Percentiles rank a stretch among this genome's conserved stretches.
Evolutionary conservation across 495 filamentous ascomycete species (phyloP).

Genomic region (Penicillium ochrochloron): DNA sequence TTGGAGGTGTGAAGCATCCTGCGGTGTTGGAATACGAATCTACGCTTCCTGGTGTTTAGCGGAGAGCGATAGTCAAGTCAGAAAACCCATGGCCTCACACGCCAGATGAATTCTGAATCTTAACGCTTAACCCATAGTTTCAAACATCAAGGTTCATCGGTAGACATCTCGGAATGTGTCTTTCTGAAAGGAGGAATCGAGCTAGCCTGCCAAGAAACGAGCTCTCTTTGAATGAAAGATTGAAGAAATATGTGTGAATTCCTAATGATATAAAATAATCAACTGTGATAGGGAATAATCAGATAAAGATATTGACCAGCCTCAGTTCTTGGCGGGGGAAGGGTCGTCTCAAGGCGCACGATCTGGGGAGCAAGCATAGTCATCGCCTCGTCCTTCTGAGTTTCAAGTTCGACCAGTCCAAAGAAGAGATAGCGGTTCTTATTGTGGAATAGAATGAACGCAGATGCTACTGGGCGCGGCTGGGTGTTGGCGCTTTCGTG

Average conservation of each 20-base stretch:
- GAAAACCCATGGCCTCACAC: too few species aligned
- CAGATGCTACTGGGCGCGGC: too few species aligned
- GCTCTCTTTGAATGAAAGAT: not conserved
- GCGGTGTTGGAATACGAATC: conserved; percentile 37
- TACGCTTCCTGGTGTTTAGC: conserved; percentile 5
- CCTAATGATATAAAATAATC: not conserved
- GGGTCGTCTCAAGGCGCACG: not conserved
- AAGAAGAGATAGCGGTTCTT: not conserved
- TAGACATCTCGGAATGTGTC: not conserved
- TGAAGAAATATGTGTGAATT: not conserved
- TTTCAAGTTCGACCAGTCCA: not conserved
- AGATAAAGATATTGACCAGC: not conserved
- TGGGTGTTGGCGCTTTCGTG: not conserved
- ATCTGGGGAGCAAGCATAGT: not conserved
- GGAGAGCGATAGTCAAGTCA: too few species aligned
- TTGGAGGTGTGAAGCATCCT: conserved; percentile 33
- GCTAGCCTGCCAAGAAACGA: not conserved
- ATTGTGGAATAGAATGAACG: too few species aligned
- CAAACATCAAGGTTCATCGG: too few species aligned
- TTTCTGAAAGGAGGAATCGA: not conserved
- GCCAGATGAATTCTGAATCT: too few species aligned
- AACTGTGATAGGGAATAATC: not conserved
- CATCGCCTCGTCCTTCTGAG: not conserved
- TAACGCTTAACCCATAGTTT: too few species aligned
- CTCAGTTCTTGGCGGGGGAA: not conserved